phyloP scores from a whole-genome alignment of 1,284 basidiomycete species.

The Rhodofomes roseus region DNA sequence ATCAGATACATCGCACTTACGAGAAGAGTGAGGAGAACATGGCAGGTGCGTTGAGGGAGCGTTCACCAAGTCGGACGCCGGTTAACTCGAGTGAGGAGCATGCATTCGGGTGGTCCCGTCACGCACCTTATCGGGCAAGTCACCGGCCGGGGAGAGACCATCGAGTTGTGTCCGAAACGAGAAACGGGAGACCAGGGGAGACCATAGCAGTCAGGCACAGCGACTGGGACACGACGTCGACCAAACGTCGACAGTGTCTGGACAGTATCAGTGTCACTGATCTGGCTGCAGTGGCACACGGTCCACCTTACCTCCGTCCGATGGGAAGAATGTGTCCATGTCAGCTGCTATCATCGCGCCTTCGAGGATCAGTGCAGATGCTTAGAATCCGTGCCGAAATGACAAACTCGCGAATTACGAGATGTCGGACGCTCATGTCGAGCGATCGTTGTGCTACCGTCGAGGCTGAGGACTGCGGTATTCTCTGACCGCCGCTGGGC shows the following conservation, averaged over 20 bases:
- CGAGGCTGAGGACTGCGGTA: not conserved
- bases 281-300: no score
- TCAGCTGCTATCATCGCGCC: not conserved
- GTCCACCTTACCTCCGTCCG: no score
- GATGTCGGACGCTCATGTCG: not conserved
- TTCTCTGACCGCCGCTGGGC: no score
- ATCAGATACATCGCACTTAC: slow-evolving; percentile 41
- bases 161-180: not conserved
- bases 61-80: not conserved
- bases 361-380: not conserved
- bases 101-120: not conserved
- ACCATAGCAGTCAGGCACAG: no score
- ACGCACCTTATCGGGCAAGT: not conserved
- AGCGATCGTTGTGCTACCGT: not conserved
- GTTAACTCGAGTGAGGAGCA: not conserved
- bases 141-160: not conserved
- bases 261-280: no score
- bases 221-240: no score
- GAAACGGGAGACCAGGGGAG: not conserved
- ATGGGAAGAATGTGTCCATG: not conserved
- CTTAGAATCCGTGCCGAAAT: not conserved
- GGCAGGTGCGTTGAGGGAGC: slow-evolving; percentile 9
- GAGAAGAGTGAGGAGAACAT: slow-evolving; percentile 75
- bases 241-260: no score
- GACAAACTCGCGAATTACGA: not conserved